These are phyloP conservation scores for Neoscytalidium dimidiatum DNA, from an alignment of 2,329 filamentous ascomycete genomes.

Conservation along the genomic window DNA sequence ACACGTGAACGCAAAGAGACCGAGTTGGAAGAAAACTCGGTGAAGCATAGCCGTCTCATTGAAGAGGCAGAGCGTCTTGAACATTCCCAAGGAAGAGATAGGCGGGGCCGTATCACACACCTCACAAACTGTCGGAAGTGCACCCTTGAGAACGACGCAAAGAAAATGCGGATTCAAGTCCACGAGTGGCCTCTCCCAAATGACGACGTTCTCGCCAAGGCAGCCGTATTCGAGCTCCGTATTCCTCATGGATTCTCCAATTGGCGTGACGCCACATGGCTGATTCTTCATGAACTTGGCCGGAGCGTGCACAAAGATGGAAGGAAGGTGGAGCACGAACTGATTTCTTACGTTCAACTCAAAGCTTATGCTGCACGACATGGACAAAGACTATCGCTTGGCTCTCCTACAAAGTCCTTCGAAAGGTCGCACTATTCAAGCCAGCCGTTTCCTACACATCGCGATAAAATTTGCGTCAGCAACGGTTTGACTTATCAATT, in stretches of 20 bases:
- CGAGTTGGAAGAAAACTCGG: background rate
- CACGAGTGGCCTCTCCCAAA: slow-evolving; percentile 60
- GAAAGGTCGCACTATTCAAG: slow-evolving; percentile 31
- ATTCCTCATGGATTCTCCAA: background rate
- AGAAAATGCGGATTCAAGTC: slow-evolving; percentile 40
- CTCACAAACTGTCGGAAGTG: background rate
- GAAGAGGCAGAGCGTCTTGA: background rate
- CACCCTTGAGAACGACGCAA: background rate
- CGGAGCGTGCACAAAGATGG: background rate
- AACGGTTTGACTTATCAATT: slow-evolving; percentile 44
- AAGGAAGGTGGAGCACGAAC: background rate
- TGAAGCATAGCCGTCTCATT: background rate
- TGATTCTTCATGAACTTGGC: background rate
- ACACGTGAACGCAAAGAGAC: background rate
- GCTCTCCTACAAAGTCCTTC: slow-evolving; percentile 2
- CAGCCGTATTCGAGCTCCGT: slow-evolving; percentile 53
- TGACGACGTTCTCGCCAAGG: slow-evolving; percentile 35
- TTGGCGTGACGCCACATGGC: slow-evolving; percentile 19
- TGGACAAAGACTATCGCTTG: background rate
- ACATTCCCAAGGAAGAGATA: background rate
- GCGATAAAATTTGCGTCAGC: slow-evolving; percentile 40
- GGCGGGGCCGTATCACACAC: background rate
- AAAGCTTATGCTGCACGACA: background rate
- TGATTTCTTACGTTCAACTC: background rate
- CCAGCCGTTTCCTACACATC: slow-evolving; percentile 25